These are phyloP conservation scores for Chloris gayana DNA, from an alignment of 176 grass and related monocot species.

Conservation along the genomic window DNA sequence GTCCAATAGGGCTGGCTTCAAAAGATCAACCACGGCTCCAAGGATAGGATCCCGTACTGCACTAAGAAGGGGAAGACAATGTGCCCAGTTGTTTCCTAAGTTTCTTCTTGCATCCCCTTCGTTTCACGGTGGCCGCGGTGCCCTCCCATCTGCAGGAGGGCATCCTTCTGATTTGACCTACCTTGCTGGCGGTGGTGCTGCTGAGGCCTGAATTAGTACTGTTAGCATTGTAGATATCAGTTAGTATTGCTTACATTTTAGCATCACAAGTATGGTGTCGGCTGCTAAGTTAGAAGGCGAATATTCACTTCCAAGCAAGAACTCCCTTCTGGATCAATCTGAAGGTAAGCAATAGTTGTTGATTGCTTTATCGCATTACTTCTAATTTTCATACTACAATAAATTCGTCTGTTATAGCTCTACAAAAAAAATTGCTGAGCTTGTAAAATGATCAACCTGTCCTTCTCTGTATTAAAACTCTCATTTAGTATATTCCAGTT, in stretches of 20 bases:
- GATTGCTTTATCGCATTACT: slow-evolving; percentile 22
- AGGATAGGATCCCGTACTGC: slow-evolving; percentile 56
- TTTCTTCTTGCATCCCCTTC: slow-evolving; percentile 82
- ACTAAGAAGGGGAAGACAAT: slow-evolving; percentile 59
- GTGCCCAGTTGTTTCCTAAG: slow-evolving; percentile 61
- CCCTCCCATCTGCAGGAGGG: slow-evolving; percentile 90
- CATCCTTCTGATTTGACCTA: slow-evolving; percentile 88
- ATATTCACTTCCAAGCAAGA: slow-evolving; percentile 45
- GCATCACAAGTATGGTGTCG: slow-evolving; percentile 59
- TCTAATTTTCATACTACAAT: neutral
- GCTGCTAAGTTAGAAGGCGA: slow-evolving; percentile 45
- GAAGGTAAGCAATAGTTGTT: slow-evolving; percentile 44
- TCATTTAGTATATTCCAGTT: slow-evolving; percentile 10
- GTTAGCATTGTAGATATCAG: slow-evolving; percentile 37
- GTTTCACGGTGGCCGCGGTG: slow-evolving; percentile 85
- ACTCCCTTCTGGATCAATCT: slow-evolving; percentile 41
- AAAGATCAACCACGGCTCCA: slow-evolving; percentile 71
- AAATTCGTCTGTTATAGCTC: neutral
- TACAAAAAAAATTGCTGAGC: neutral
- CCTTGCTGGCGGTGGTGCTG: slow-evolving; percentile 70
- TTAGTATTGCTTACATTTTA: slow-evolving; percentile 36
- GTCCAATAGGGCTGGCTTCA: slow-evolving; percentile 84
- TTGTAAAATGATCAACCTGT: neutral
- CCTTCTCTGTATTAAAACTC: neutral
- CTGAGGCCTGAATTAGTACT: slow-evolving; percentile 47